Conservation (phyloP, 2,329 filamentous ascomycete species). For the Helminthosporium solani region DNA sequence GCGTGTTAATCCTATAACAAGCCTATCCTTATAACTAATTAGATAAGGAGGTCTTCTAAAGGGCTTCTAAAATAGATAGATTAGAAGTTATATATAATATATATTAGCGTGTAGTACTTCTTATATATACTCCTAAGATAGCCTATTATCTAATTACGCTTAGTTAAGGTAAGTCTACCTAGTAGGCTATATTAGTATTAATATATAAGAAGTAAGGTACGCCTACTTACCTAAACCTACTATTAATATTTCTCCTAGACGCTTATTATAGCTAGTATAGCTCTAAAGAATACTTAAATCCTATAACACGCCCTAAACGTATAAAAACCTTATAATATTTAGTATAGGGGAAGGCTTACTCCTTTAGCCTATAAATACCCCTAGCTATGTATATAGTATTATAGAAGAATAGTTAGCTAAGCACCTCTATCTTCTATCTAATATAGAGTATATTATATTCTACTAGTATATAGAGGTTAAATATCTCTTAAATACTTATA, state of each 20-base stretch:
- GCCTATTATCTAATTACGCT: slow-evolving; percentile 17
- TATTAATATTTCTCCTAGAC: slow-evolving; percentile 6
- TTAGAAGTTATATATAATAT: slow-evolving; percentile 17
- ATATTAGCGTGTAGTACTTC: slow-evolving; percentile 17
- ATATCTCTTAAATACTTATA: slow-evolving; percentile 8
- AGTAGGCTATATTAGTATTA: not conserved
- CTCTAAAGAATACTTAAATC: slow-evolving; percentile 5
- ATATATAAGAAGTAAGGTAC: not conserved
- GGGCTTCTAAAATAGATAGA: slow-evolving; percentile 19
- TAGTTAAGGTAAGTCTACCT: not conserved
- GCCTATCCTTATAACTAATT: slow-evolving; percentile 17
- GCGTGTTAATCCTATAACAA: slow-evolving; percentile 14
- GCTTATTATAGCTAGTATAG: slow-evolving; percentile 6
- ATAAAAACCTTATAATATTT: slow-evolving; percentile 8
- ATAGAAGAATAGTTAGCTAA: slow-evolving; percentile 11
- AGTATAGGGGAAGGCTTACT: not conserved
- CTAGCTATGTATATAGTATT: not conserved
- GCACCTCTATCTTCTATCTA: slow-evolving; percentile 7
- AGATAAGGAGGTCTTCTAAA: slow-evolving; percentile 16
- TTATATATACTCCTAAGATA: slow-evolving; percentile 15
- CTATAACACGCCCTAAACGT: slow-evolving; percentile 5
- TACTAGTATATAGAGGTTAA: slow-evolving; percentile 8
- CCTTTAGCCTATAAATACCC: slow-evolving; percentile 1
- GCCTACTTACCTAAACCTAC: not conserved
- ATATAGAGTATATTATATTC: slow-evolving; percentile 5